Conservation (phyloP, 2,329 filamentous ascomycete genomes). For the Hypoxylon sp. region DNA sequence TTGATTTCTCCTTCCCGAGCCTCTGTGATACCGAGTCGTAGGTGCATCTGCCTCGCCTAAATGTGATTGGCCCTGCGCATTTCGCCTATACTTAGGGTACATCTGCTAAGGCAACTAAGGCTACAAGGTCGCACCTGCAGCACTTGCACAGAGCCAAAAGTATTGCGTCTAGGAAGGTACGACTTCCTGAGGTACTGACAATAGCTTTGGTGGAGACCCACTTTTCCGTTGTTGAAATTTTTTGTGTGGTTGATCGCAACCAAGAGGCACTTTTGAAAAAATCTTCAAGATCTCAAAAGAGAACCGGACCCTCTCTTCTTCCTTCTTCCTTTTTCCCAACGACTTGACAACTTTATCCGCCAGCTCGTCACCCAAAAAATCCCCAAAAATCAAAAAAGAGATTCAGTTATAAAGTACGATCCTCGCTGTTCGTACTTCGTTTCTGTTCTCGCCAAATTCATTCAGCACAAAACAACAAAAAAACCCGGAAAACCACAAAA, state of each 20-base stretch:
- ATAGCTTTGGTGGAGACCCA: slow-evolving; percentile 24
- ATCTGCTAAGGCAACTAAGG: neutral
- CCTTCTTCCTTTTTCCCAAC: slow-evolving; percentile 59
- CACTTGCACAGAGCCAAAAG: slow-evolving; percentile 29
- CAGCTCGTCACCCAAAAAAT: slow-evolving; percentile 59
- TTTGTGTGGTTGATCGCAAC: slow-evolving; percentile 49
- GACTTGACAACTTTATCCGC: slow-evolving; percentile 67
- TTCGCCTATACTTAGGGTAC: slow-evolving; percentile 23
- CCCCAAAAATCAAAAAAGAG: slow-evolving; percentile 64
- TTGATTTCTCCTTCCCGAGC: slow-evolving; percentile 33
- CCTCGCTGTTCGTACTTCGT: slow-evolving; percentile 65
- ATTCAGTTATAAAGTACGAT: slow-evolving; percentile 66
- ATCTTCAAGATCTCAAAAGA: slow-evolving; percentile 49
- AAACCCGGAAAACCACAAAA: slow-evolving; percentile 72
- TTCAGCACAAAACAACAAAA: slow-evolving; percentile 67
- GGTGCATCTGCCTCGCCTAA: slow-evolving; percentile 14
- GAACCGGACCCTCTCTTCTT: slow-evolving; percentile 50
- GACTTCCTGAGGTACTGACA: slow-evolving; percentile 6
- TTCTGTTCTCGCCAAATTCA: slow-evolving; percentile 71
- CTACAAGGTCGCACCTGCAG: slow-evolving; percentile 9
- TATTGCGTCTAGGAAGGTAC: slow-evolving; percentile 22
- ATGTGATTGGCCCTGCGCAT: slow-evolving; percentile 28
- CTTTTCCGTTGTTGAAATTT: slow-evolving; percentile 43
- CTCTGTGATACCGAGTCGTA: slow-evolving; percentile 19
- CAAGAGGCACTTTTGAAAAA: slow-evolving; percentile 51